A percentile compares a stretch with the other conserved stretches of the same genome.
phyloP scores from a whole-genome alignment of 345 rosid genomes.

The Melaleuca alternifolia region DNA sequence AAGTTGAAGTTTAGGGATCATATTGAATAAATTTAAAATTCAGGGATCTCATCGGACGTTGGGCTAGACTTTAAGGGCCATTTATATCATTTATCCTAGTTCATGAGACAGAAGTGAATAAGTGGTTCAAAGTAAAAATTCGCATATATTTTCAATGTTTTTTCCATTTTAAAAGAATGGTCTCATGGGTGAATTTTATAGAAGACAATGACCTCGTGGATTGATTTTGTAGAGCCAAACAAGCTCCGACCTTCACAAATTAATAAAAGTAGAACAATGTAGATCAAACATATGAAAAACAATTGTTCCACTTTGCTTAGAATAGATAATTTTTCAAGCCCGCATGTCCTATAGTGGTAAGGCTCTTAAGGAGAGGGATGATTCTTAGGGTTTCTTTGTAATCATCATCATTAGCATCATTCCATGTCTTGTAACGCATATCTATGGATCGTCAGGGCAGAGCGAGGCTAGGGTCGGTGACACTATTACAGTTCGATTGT shows the following conservation, averaged over 20 bases:
- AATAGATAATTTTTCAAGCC: neutral
- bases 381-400: neutral
- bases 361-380: neutral
- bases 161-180: too few species aligned
- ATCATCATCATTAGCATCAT: neutral
- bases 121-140: neutral
- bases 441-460: neutral
- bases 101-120: neutral
- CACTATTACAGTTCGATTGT: neutral
- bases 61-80: too few species aligned
- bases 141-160: neutral
- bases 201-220: neutral
- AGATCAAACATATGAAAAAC: neutral
- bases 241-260: neutral
- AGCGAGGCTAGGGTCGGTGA: neutral
- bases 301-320: neutral
- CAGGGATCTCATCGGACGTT: too few species aligned
- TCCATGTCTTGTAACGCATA: neutral
- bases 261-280: neutral
- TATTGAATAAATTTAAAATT: too few species aligned
- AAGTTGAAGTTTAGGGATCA: too few species aligned
- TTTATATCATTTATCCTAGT: too few species aligned
- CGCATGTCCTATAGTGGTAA: neutral
- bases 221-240: neutral
- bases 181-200: neutral